phyloP scores from a whole-genome alignment of 2,329 filamentous ascomycete genomes.

The Tympanopsis confertula region DNA sequence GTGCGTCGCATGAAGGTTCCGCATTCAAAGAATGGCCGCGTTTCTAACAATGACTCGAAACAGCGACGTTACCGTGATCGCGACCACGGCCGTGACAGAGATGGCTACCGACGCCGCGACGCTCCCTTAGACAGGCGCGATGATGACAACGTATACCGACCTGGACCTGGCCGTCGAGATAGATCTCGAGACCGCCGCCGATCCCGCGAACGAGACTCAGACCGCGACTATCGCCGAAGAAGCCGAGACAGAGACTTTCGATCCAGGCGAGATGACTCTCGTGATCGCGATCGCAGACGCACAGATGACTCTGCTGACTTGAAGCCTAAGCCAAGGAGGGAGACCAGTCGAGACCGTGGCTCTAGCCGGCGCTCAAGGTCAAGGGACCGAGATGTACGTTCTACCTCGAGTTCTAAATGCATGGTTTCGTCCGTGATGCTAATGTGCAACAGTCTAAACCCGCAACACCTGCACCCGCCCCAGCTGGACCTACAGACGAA shows the following conservation, averaged over 20 bases:
- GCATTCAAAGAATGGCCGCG: neutral
- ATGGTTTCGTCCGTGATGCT: conserved; percentile 8
- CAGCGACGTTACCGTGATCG: conserved; percentile 24
- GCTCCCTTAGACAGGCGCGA: conserved; percentile 20
- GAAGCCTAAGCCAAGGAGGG: conserved; percentile 52
- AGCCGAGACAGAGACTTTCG: conserved; percentile 50
- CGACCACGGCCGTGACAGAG: conserved; percentile 25
- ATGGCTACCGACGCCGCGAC: conserved; percentile 29
- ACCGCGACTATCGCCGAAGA: conserved; percentile 30
- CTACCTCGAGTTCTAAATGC: no score
- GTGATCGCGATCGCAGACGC: conserved; percentile 50
- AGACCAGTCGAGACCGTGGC: conserved; percentile 30
- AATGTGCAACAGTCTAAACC: conserved; percentile 25
- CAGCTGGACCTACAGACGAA: conserved; percentile 53
- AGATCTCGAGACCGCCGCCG: conserved; percentile 37
- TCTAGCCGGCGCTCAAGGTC: neutral
- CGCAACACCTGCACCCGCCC: conserved; percentile 38
- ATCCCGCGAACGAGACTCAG: conserved; percentile 51
- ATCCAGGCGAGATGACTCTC: conserved; percentile 62
- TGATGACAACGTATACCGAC: conserved; percentile 21
- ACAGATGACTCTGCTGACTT: conserved; percentile 65
- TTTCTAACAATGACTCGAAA: neutral
- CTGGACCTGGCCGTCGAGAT: conserved; percentile 32
- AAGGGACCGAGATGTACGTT: no score
- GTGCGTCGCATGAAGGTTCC: neutral